These are phyloP conservation scores for Fusarium burgessii DNA, from an alignment of 2,329 filamentous ascomycete species.

Conservation along the genomic window DNA sequence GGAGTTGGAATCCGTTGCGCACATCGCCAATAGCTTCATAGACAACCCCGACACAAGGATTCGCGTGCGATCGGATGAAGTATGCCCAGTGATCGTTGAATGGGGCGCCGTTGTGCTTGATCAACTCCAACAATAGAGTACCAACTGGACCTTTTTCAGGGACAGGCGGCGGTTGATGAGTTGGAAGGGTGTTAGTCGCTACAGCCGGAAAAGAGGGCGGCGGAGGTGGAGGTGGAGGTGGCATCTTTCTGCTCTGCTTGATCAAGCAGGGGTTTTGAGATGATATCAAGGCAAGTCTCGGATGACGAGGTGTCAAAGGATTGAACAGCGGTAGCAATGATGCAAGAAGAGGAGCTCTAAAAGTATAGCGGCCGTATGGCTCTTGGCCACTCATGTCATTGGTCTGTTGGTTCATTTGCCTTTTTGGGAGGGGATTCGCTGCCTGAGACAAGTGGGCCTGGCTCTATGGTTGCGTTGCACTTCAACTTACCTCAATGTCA, in stretches of 20 bases:
- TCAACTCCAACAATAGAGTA: neutral
- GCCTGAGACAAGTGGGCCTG: neutral
- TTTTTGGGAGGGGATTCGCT: neutral
- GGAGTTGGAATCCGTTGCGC: neutral
- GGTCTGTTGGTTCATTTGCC: neutral
- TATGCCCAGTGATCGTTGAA: constrained; percentile 15
- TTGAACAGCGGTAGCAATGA: no score
- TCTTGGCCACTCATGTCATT: neutral
- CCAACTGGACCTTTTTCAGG: accelerated
- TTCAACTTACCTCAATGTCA: no score
- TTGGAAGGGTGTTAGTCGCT: accelerated
- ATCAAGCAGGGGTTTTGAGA: no score
- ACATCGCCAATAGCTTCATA: neutral
- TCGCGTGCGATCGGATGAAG: neutral
- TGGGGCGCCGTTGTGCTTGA: neutral
- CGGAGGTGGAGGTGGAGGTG: neutral
- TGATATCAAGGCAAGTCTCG: no score
- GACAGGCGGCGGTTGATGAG: neutral
- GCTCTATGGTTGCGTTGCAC: no score
- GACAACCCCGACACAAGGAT: accelerated
- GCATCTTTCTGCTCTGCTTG: neutral
- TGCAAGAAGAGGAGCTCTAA: neutral
- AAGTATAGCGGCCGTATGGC: neutral
- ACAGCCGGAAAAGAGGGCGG: accelerated
- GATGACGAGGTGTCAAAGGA: no score